Conservation (phyloP, 108 stramenopile species). For the Skeletonema menzelii region DNA sequence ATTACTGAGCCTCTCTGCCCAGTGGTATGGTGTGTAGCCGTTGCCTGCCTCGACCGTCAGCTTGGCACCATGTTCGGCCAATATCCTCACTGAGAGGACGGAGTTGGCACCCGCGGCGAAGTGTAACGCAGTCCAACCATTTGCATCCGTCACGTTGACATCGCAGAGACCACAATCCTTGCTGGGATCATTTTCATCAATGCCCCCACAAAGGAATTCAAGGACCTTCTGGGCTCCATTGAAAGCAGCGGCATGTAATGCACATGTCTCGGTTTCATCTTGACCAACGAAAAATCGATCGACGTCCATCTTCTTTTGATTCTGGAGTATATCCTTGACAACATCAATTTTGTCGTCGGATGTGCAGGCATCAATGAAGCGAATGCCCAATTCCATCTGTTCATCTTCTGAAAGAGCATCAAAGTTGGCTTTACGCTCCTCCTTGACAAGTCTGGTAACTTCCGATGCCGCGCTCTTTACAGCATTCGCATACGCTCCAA, state of each 20-base stretch:
- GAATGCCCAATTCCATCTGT: constrained; percentile 40
- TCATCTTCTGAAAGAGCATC: constrained; percentile 45
- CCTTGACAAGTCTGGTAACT: constrained; percentile 46
- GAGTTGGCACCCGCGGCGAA: constrained; percentile 57
- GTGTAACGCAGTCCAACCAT: constrained; percentile 77
- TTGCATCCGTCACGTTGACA: constrained; percentile 62
- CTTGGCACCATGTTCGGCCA: constrained; percentile 57
- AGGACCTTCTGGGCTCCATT: constrained; percentile 64
- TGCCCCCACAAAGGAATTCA: constrained; percentile 63
- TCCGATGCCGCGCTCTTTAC: constrained; percentile 49
- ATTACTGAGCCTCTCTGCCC: constrained; percentile 75
- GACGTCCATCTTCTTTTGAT: constrained; percentile 56
- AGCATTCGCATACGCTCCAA: constrained; percentile 70
- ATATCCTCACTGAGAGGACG: background rate
- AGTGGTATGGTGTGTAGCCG: constrained; percentile 79
- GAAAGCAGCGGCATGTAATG: constrained; percentile 79
- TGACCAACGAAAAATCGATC: constrained; percentile 68
- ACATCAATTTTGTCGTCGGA: constrained; percentile 60
- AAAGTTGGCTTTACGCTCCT: constrained; percentile 53
- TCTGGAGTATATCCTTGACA: constrained; percentile 63
- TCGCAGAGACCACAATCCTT: constrained; percentile 69
- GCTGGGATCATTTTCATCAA: constrained; percentile 49
- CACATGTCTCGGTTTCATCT: constrained; percentile 78
- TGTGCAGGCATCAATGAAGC: constrained; percentile 71
- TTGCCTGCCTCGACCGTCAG: constrained; percentile 75